A percentile compares a stretch with the other conserved stretches of the same genome.
These are phyloP conservation scores for Microsporum audouinii DNA, from an alignment of 2,329 filamentous ascomycete genomes.

Conservation along the genomic window DNA sequence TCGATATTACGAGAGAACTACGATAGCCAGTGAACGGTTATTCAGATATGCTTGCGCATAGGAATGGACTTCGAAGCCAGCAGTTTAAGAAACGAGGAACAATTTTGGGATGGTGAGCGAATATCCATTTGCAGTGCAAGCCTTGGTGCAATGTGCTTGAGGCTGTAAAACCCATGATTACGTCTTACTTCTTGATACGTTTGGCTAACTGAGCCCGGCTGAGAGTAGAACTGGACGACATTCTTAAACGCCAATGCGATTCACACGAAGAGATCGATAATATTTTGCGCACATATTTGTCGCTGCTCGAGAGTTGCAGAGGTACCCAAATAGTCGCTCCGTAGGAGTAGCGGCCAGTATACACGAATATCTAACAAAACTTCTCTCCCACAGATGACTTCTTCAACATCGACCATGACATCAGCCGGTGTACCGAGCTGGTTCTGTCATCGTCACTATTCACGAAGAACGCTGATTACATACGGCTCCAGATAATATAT, in stretches of 20 bases:
- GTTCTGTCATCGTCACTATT: constrained; percentile 69
- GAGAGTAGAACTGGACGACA: constrained; percentile 52
- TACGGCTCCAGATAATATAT: constrained; percentile 85
- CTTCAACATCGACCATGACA: constrained; percentile 63
- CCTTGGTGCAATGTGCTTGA: too few species aligned
- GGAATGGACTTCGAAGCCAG: constrained; percentile 59
- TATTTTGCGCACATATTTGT: constrained; percentile 70
- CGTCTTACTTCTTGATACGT: background rate
- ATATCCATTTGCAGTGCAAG: constrained; percentile 15
- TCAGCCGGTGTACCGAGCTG: constrained; percentile 67
- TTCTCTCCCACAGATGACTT: constrained; percentile 48
- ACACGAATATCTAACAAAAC: background rate
- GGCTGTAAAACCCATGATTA: constrained; percentile 6
- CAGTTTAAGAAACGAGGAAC: constrained; percentile 64
- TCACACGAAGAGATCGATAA: constrained; percentile 67
- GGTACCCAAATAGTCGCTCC: constrained; percentile 29
- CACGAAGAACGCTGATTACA: constrained; percentile 63
- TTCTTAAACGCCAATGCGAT: constrained; percentile 48
- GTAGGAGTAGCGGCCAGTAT: background rate
- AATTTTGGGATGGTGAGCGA: constrained; percentile 72
- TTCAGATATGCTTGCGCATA: constrained; percentile 15
- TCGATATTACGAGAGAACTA: background rate
- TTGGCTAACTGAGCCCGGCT: constrained; percentile 4
- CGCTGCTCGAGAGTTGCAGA: constrained; percentile 63
- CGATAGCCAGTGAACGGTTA: background rate